Evolutionary conservation across 2,329 filamentous ascomycete genomes (phyloP), one percentile per base, ranked within the genome.

Genomic region (Colletotrichum endophyticum): DNA sequence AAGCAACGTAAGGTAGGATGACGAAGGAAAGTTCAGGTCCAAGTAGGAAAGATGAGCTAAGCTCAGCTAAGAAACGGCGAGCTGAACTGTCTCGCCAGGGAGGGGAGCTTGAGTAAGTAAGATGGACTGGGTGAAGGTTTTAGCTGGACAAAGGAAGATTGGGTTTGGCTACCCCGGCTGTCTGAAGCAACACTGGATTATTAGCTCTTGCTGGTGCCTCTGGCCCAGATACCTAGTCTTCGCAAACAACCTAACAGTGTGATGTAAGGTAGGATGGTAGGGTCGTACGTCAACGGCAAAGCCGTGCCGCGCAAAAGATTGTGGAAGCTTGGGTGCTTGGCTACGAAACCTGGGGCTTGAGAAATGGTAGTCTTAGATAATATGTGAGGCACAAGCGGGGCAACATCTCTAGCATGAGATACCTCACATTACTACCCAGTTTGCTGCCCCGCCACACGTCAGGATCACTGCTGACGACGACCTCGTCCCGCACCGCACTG

Each of bases 401-500:
- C 63, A 39, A 62, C 16, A 19, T 25, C 30, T 53, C 56, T 75
- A 75, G 71, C 63, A 63, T 34, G 12, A 32, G 27, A 56, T 62
- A 75, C 73, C 22, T 49, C 19, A n/a, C 39, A 44, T n/a, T 49
- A n/a, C 39, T 49, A 49, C 39, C 39, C 9, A 16, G 30, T 36
- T 32, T 57, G 30, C 8, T 59, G 57, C 63, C 70, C 70, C 73
- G 63, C 69, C 63, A 75, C 32, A 75, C 39, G 66, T 63, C n/a
- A 44, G 67, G 34, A 71, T 71, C 49, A 71, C 67, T 66, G 73
- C 73, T 75, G 73, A 75, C 63, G 73, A 75, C 73, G 72, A 28
- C 70, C 53, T 75, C 39, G 39, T 49, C 39, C 39, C 19, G 39
- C 39, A 44, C 8, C 39, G 39, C 39, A n/a, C 39, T 49, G 19